Conservation (phyloP, 192 early-diverging fungal genomes). For the Phlyctochytrium planicorne region DNA sequence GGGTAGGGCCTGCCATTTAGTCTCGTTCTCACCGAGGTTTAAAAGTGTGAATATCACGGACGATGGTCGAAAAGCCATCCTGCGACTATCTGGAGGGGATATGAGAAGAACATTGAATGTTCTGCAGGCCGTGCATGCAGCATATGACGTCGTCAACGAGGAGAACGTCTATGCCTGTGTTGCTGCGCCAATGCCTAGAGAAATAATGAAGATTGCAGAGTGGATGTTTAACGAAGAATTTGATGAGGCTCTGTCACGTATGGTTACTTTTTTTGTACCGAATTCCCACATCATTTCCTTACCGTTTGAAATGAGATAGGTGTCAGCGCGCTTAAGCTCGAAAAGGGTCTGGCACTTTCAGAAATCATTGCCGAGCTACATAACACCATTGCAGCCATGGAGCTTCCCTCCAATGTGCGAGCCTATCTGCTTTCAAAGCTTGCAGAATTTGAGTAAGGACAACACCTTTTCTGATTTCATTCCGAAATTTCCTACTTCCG, state of each 20-base stretch:
- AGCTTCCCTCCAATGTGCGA: constrained; percentile 68
- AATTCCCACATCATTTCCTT: constrained; percentile 3
- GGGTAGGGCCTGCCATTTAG: constrained; percentile 6
- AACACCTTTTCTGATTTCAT: not conserved
- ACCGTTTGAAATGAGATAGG: constrained; percentile 43
- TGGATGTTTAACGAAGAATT: constrained; percentile 89
- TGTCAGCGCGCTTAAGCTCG: constrained; percentile 70
- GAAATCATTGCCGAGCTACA: constrained; percentile 87
- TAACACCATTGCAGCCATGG: constrained; percentile 61
- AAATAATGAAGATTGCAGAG: constrained; percentile 71
- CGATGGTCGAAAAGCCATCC: constrained; percentile 76
- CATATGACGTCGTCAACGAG: constrained; percentile 72
- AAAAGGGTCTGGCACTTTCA: constrained; percentile 85
- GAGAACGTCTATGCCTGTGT: constrained; percentile 89
- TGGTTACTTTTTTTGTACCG: constrained; percentile 22
- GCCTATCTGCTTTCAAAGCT: constrained; percentile 76
- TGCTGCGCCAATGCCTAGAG: constrained; percentile 82
- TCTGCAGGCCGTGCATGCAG: constrained; percentile 86
- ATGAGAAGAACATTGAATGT: constrained; percentile 97
- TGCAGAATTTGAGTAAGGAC: constrained; percentile 85
- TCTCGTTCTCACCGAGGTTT: not conserved
- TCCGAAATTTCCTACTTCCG: not conserved
- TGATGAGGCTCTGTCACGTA: constrained; percentile 62
- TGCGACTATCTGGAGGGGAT: constrained; percentile 88
- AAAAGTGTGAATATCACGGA: constrained; percentile 73